Conservation (phyloP, 1,139 yeast species). For the Debaryomyces subglobosus region DNA sequence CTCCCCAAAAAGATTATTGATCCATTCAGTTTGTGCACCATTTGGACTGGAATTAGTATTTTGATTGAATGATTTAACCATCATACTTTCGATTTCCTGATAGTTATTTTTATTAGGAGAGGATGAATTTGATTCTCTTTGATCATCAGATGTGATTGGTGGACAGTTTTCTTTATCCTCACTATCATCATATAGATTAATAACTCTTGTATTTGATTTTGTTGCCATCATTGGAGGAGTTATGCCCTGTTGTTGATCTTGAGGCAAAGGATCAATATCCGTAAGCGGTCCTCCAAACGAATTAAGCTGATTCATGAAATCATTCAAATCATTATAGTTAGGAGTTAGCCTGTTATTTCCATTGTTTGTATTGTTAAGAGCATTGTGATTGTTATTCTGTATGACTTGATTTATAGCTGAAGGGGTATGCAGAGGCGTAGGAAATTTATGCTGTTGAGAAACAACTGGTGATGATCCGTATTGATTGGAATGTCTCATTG, state of each 20-base stretch:
- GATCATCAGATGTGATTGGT: slow-evolving; percentile 26
- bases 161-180: slow-evolving; percentile 51
- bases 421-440: slow-evolving; percentile 50
- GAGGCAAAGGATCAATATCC: slow-evolving; percentile 54
- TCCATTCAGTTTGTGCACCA: slow-evolving; percentile 33
- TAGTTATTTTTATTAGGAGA: slow-evolving; percentile 23
- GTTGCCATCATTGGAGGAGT: slow-evolving; percentile 57
- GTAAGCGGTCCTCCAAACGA: slow-evolving; percentile 57
- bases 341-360: slow-evolving; percentile 24
- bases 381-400: slow-evolving; percentile 25
- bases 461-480: slow-evolving; percentile 30
- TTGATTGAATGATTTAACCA: slow-evolving; percentile 38
- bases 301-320: slow-evolving; percentile 51
- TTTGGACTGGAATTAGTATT: slow-evolving; percentile 36
- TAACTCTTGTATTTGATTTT: slow-evolving; percentile 49
- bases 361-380: slow-evolving; percentile 12
- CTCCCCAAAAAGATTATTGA: slow-evolving; percentile 41
- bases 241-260: slow-evolving; percentile 31
- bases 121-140: slow-evolving; percentile 9
- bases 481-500: slow-evolving; percentile 23
- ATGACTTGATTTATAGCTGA: slow-evolving; percentile 48
- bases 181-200: slow-evolving; percentile 41
- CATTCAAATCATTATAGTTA: slow-evolving; percentile 46
- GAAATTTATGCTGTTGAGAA: slow-evolving; percentile 32
- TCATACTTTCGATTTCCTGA: slow-evolving; percentile 43